Conservation (phyloP, 2,329 filamentous ascomycete genomes). For the Orbilia brochopaga region DNA sequence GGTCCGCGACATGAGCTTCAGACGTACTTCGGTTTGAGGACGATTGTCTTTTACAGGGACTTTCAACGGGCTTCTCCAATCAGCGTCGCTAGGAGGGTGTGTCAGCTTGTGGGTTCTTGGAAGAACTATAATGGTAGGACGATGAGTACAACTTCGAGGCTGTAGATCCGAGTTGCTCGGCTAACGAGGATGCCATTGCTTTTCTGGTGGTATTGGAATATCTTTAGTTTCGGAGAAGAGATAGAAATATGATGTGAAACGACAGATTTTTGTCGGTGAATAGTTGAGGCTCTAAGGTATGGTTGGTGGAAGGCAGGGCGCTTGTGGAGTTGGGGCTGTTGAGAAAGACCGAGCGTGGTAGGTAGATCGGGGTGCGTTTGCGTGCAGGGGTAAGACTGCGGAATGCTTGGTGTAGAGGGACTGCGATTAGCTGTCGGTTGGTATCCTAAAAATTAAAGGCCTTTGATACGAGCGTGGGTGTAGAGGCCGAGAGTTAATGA, state of each 20-base stretch:
- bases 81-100: constrained; percentile 62
- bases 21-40: constrained; percentile 77
- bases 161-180: constrained; percentile 66
- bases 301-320: neutral
- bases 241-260: too few relatives aligned
- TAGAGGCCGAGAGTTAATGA: too few relatives aligned
- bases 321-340: too few relatives aligned
- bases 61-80: constrained; percentile 78
- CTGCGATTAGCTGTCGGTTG: too few relatives aligned
- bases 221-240: neutral
- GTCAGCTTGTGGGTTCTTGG: constrained; percentile 56
- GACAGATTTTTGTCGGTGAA: too few relatives aligned
- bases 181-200: constrained; percentile 61
- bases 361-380: too few relatives aligned
- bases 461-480: too few relatives aligned
- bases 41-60: constrained; percentile 75
- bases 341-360: too few relatives aligned
- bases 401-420: too few relatives aligned
- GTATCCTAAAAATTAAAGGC: too few relatives aligned
- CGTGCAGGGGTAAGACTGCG: too few relatives aligned
- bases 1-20: constrained; percentile 7
- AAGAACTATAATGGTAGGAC: constrained; percentile 15
- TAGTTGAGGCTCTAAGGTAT: neutral
- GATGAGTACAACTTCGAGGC: constrained; percentile 60
- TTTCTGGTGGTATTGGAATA: neutral